phyloP scores from a whole-genome alignment of 75 land plant genomes.

The Pinus albicaulis region DNA sequence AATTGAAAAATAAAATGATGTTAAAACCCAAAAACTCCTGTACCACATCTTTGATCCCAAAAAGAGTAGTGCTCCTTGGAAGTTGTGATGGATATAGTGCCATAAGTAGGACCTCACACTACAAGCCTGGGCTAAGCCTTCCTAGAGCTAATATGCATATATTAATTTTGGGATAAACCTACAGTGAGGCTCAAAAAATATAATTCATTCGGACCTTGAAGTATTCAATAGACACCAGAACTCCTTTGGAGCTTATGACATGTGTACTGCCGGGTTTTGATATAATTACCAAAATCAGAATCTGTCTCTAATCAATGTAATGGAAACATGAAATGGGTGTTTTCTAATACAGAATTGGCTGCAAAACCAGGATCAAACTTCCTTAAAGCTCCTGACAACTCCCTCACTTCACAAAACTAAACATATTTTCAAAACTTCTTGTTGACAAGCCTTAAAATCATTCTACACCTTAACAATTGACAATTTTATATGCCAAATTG shows the following conservation, averaged over 20 bases:
- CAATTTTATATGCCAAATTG: too few relatives aligned
- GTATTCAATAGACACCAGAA: too few relatives aligned
- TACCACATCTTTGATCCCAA: not conserved
- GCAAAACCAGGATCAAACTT: not conserved
- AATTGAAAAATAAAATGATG: not conserved
- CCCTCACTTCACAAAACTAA: too few relatives aligned
- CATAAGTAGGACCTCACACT: not conserved
- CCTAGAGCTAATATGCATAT: not conserved
- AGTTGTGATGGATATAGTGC: constrained; percentile 1
- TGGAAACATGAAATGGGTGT: not conserved
- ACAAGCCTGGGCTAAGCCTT: not conserved
- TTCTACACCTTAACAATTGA: too few relatives aligned
- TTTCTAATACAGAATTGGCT: not conserved
- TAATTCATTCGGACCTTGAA: too few relatives aligned
- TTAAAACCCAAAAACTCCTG: not conserved
- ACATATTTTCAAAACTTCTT: too few relatives aligned
- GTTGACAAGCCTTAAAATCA: too few relatives aligned
- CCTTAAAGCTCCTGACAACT: not conserved
- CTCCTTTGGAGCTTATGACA: too few relatives aligned
- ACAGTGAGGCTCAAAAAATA: too few relatives aligned
- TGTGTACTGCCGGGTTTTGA: too few relatives aligned
- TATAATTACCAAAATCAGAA: too few relatives aligned
- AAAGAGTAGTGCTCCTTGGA: not conserved
- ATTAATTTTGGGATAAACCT: not conserved
- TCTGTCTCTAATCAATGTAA: too few relatives aligned